These are phyloP conservation scores for Amanita pallidorosea DNA, from an alignment of 768 basidiomycete species.

Conservation along the genomic window DNA sequence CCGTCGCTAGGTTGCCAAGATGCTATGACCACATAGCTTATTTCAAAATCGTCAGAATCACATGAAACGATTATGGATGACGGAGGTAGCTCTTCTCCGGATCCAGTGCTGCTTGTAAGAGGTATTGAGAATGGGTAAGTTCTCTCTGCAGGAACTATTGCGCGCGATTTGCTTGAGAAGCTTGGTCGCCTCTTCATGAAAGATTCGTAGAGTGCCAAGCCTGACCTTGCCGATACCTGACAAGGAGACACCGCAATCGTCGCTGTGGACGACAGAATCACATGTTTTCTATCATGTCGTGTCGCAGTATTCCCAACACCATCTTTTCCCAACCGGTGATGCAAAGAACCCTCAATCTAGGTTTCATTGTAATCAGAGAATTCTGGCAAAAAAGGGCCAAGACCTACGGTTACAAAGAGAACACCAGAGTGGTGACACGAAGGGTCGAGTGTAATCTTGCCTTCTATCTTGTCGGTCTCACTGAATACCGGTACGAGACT, in stretches of 20 bases:
- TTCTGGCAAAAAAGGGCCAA: not conserved
- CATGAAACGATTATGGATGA: conserved; percentile 12
- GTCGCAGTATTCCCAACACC: conserved; percentile 2
- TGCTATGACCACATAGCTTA: conserved; percentile 46
- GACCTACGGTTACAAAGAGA: conserved; percentile 42
- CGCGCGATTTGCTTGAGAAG: conserved; percentile 21
- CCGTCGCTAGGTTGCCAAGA: conserved; percentile 44
- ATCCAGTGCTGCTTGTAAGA: conserved; percentile 35
- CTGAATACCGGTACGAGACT: conserved; percentile 45
- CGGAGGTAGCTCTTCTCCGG: conserved; percentile 52
- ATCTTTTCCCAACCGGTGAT: conserved; percentile 23
- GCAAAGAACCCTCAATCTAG: conserved; percentile 57
- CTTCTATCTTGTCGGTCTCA: conserved; percentile 48
- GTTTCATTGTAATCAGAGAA: not conserved
- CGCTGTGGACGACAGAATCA: conserved; percentile 40
- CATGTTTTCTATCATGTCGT: conserved; percentile 23
- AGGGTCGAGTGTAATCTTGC: conserved; percentile 47
- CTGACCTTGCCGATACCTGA: conserved; percentile 14
- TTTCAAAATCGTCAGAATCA: conserved; percentile 20
- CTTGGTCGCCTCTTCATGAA: conserved; percentile 37
- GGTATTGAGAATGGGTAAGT: conserved; percentile 44
- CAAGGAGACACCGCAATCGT: conserved; percentile 28
- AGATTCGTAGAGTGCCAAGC: conserved; percentile 30
- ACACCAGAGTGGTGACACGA: conserved; percentile 42
- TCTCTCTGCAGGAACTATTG: conserved; percentile 22